These are phyloP conservation scores for Senecio squalidus DNA, from an alignment of 140 eudicot species.

Conservation along the genomic window DNA sequence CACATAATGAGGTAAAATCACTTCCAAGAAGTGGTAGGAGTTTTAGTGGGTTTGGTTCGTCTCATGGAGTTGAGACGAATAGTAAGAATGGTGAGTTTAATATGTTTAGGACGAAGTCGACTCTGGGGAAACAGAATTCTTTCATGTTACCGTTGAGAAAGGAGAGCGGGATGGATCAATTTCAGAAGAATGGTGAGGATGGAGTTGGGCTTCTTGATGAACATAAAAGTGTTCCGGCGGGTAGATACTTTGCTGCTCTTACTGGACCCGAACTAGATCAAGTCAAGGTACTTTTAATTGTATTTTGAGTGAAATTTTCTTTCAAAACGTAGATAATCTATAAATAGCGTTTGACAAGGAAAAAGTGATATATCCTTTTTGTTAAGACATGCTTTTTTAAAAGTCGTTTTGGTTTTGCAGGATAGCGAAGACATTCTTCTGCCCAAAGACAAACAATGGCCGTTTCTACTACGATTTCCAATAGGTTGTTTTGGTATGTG, in stretches of 20 bases:
- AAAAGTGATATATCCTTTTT: too few species aligned
- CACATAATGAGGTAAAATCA: conserved; percentile 29
- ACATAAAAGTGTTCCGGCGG: conserved; percentile 87
- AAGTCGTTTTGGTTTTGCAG: conserved; percentile 29
- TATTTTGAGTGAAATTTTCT: too few species aligned
- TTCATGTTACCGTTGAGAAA: conserved; percentile 45
- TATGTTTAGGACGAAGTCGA: conserved; percentile 73
- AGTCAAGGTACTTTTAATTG: conserved; percentile 68
- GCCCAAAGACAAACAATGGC: conserved; percentile 87
- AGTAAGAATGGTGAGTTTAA: conserved; percentile 63
- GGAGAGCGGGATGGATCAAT: conserved; percentile 41
- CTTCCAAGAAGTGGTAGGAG: conserved; percentile 82
- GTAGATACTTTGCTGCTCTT: conserved; percentile 97
- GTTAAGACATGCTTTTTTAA: background rate
- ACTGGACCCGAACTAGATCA: conserved; percentile 93
- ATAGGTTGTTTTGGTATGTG: conserved; percentile 91
- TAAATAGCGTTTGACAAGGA: too few species aligned
- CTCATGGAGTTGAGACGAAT: conserved; percentile 31
- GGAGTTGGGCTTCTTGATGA: conserved; percentile 39
- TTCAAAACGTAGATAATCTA: too few species aligned
- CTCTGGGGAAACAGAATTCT: conserved; percentile 62
- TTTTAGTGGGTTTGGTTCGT: conserved; percentile 65
- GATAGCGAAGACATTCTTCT: conserved; percentile 86
- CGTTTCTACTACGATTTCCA: conserved; percentile 87
- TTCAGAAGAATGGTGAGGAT: conserved; percentile 26